A percentile compares a stretch with the other conserved stretches of the same genome.
Conservation (phyloP, 257 asterid species). For the Thymus quinquecostatus region DNA sequence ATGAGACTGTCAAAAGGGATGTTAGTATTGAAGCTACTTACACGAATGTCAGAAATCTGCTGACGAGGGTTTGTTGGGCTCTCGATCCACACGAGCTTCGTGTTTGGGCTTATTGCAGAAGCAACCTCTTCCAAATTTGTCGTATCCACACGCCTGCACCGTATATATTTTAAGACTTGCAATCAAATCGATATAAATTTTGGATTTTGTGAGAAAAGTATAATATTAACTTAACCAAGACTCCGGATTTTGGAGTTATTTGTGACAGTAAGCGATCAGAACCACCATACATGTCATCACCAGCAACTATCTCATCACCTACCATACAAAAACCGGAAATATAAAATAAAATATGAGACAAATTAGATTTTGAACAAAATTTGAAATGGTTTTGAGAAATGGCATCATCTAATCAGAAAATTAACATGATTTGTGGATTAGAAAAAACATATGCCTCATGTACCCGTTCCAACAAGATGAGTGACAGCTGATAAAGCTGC, state of each 20-base stretch:
- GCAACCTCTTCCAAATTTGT: constrained; percentile 77
- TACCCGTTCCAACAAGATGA: constrained; percentile 82
- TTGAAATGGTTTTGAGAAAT: constrained; percentile 15
- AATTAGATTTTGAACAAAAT: not conserved
- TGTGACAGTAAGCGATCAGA: constrained; percentile 89
- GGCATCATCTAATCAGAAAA: no score
- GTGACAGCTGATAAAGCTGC: constrained; percentile 96
- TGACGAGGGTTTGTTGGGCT: constrained; percentile 98
- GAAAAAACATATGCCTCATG: not conserved
- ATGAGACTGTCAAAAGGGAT: not conserved
- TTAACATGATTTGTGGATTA: no score
- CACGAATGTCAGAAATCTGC: constrained; percentile 85
- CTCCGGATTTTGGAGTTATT: constrained; percentile 80
- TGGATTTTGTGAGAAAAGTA: not conserved
- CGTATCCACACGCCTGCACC: constrained; percentile 81
- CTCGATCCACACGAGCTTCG: constrained; percentile 97
- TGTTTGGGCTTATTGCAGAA: constrained; percentile 62
- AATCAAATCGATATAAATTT: not conserved
- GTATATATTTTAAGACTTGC: constrained; percentile 19
- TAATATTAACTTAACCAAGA: constrained; percentile 70
- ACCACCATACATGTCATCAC: constrained; percentile 96
- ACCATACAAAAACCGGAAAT: constrained; percentile 14
- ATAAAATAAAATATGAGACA: no score
- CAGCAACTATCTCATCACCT: constrained; percentile 95
- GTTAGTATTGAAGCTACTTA: constrained; percentile 34